Conservation (phyloP, 148 eudicot species). For the Selenicereus undatus region DNA sequence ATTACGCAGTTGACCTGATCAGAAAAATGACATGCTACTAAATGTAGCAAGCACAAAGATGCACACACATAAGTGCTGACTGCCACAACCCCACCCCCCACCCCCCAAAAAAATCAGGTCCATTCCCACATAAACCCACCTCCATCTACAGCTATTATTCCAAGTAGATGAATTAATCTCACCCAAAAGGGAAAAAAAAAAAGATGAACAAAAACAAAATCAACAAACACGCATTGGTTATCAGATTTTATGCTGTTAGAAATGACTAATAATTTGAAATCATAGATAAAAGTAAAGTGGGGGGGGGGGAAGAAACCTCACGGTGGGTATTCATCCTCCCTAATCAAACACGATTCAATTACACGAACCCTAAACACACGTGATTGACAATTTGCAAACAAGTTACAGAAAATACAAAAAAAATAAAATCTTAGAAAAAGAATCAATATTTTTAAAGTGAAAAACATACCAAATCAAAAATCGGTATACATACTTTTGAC, state of each 20-base stretch:
- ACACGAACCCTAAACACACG: too few relatives aligned
- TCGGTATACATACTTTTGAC: too few relatives aligned
- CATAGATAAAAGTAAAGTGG: neutral
- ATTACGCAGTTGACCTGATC: neutral
- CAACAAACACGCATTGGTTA: neutral
- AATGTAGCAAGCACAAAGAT: neutral
- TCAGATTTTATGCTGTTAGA: neutral
- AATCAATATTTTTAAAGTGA: too few relatives aligned
- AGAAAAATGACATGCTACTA: neutral
- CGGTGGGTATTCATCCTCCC: conserved; percentile 74
- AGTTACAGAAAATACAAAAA: too few relatives aligned
- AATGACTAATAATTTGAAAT: neutral
- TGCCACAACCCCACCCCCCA: neutral
- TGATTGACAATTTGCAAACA: too few relatives aligned
- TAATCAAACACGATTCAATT: too few relatives aligned
- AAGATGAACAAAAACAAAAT: neutral
- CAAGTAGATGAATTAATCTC: neutral
- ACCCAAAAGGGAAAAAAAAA: neutral
- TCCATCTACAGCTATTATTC: neutral
- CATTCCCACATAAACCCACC: neutral
- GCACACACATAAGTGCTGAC: neutral
- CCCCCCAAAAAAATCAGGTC: too few relatives aligned
- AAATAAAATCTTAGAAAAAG: too few relatives aligned
- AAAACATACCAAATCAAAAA: too few relatives aligned
- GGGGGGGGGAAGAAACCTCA: conserved; percentile 52